Evolutionary conservation across 2,329 filamentous ascomycete genomes (phyloP).

Genomic region (Hypoxylon sp.): DNA sequence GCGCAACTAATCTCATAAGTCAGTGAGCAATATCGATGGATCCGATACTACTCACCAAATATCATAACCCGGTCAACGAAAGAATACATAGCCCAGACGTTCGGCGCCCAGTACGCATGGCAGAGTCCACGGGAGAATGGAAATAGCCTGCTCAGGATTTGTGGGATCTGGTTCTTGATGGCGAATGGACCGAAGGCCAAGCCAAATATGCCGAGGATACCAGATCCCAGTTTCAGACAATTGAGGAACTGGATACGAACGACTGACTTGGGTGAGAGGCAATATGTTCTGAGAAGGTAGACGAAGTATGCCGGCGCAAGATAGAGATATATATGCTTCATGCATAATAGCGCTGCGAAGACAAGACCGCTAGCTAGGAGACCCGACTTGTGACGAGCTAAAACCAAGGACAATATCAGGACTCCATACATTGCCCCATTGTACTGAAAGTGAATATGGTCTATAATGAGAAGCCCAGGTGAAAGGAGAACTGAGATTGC

Average conservation of each 20-base stretch:
- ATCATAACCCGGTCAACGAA: constrained; percentile 89
- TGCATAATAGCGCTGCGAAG: constrained; percentile 87
- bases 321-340: constrained; percentile 99
- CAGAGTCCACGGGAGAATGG: constrained; percentile 94
- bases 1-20: constrained; percentile 74
- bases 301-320: constrained; percentile 96
- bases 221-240: constrained; percentile 82
- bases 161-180: constrained; percentile 82
- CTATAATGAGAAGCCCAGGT: constrained; percentile 94
- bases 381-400: constrained; percentile 81
- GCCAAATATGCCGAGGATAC: constrained; percentile 78
- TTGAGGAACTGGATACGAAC: constrained; percentile 84
- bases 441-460: constrained; percentile 98
- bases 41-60: constrained; percentile 69
- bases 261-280: constrained; percentile 81
- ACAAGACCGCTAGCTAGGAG: constrained; percentile 82
- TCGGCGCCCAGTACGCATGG: constrained; percentile 98
- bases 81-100: constrained; percentile 97
- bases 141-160: constrained; percentile 87
- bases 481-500: constrained; percentile 92
- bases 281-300: constrained; percentile 90
- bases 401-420: constrained; percentile 85
- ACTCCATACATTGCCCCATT: constrained; percentile 97
- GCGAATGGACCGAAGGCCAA: constrained; percentile 92
- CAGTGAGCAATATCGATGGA: constrained; percentile 14